These are phyloP conservation scores for Tarenaya hassleriana DNA, from an alignment of 345 rosid species.

Conservation along the genomic window DNA sequence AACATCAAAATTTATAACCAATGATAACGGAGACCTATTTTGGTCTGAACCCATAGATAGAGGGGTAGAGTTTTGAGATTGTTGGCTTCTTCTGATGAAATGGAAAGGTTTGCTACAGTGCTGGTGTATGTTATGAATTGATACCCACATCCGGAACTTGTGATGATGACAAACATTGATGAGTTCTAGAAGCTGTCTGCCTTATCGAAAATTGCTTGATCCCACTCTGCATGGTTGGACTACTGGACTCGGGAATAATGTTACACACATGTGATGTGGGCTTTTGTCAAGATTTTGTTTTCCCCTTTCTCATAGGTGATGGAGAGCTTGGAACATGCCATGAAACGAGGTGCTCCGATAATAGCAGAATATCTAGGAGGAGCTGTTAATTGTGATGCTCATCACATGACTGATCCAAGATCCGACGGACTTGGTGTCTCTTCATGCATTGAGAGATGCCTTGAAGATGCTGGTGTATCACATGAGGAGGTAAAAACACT, in stretches of 20 bases:
- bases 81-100: no score
- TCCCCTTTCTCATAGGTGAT: slow-evolving; percentile 43
- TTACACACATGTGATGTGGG: no score
- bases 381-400: slow-evolving; percentile 96
- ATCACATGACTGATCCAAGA: slow-evolving; percentile 99
- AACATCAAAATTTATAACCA: no score
- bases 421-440: slow-evolving; percentile 99
- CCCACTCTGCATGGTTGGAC: no score
- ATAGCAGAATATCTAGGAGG: slow-evolving; percentile 97
- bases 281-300: no score
- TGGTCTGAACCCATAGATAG: background rate
- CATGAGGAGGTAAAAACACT: slow-evolving; percentile 68
- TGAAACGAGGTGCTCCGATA: slow-evolving; percentile 90
- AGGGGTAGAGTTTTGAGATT: no score
- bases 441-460: slow-evolving; percentile 87
- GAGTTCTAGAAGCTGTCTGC: background rate
- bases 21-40: background rate
- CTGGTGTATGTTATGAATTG: no score
- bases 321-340: slow-evolving; percentile 99
- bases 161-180: background rate
- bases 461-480: slow-evolving; percentile 97
- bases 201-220: no score
- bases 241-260: no score
- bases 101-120: background rate
- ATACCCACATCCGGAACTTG: background rate